Evolutionary conservation across 768 basidiomycete species (phyloP).

Genomic region (Daedaleopsis nitida): DNA sequence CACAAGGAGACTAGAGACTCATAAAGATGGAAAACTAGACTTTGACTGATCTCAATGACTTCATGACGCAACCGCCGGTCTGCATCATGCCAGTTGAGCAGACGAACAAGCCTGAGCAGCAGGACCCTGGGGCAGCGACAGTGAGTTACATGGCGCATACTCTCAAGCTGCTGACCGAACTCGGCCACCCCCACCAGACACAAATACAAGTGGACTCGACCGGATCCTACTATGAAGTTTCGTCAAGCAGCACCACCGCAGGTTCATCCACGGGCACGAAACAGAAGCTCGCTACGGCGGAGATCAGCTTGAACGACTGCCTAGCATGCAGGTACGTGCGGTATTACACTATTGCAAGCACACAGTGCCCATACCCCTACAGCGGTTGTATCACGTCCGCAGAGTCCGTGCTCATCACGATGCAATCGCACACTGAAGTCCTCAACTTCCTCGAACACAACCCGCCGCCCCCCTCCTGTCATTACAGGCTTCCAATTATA

Average conservation of each 20-base stretch:
- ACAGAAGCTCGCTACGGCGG: conserved; percentile 85
- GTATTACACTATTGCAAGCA: background rate
- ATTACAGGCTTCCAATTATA: conserved; percentile 62
- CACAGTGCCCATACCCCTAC: conserved; percentile 5
- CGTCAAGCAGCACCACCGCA: conserved; percentile 32
- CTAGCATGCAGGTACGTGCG: conserved; percentile 88
- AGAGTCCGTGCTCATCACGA: conserved; percentile 93
- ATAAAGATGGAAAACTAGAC: conserved; percentile 51
- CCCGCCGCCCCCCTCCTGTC: conserved; percentile 37
- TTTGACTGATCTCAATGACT: conserved; percentile 94
- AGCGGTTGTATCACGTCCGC: conserved; percentile 99
- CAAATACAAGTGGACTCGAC: conserved; percentile 87
- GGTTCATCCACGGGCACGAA: conserved; percentile 24
- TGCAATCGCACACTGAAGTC: conserved; percentile 94
- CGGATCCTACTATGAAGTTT: conserved; percentile 88
- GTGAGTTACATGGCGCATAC: conserved; percentile 32
- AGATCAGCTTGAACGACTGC: conserved; percentile 97
- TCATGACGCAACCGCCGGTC: conserved; percentile 92
- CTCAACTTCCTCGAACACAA: conserved; percentile 73
- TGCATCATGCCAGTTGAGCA: conserved; percentile 94
- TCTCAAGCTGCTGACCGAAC: conserved; percentile 28
- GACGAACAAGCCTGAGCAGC: conserved; percentile 44
- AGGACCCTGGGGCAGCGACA: conserved; percentile 44
- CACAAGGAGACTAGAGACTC: background rate
- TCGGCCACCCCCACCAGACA: conserved; percentile 52